phyloP scores from a whole-genome alignment of 2,329 filamentous ascomycete species.

The Talaromyces albobiverticillius region DNA sequence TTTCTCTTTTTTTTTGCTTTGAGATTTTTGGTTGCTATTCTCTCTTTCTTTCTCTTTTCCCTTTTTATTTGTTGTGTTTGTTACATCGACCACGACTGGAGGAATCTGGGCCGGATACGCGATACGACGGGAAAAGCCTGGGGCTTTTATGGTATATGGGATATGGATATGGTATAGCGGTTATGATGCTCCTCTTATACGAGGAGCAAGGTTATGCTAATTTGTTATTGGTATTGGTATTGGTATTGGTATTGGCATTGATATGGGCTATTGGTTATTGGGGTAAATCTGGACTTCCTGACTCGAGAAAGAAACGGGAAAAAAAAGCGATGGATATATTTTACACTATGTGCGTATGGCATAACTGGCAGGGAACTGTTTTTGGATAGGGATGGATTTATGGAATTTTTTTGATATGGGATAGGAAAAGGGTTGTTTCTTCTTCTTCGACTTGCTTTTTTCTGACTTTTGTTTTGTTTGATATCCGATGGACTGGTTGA shows the following conservation, averaged over 20 bases:
- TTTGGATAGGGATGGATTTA: background rate
- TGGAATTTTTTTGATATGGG: no score
- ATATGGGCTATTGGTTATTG: background rate
- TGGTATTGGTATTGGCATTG: no score
- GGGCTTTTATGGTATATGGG: background rate
- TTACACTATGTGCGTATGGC: background rate
- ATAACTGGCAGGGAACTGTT: background rate
- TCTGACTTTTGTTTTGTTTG: no score
- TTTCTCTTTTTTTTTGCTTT: slow-evolving; percentile 7
- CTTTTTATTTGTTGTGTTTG: slow-evolving; percentile 1
- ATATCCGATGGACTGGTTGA: background rate
- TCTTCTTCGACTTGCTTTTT: no score
- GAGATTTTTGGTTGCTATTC: slow-evolving; percentile 12
- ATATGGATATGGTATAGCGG: background rate
- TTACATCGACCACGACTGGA: background rate
- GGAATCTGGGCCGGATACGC: slow-evolving; percentile 1
- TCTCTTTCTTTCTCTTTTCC: slow-evolving; percentile 9
- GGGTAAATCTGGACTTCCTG: background rate
- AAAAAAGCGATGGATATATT: background rate
- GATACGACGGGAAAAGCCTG: background rate
- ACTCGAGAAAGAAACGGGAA: background rate
- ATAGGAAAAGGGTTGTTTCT: background rate
- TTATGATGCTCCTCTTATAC: background rate
- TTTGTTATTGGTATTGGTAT: background rate
- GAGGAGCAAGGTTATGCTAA: background rate